Conservation (phyloP, 768 basidiomycete genomes). For the Podaxis mareebaensis region DNA sequence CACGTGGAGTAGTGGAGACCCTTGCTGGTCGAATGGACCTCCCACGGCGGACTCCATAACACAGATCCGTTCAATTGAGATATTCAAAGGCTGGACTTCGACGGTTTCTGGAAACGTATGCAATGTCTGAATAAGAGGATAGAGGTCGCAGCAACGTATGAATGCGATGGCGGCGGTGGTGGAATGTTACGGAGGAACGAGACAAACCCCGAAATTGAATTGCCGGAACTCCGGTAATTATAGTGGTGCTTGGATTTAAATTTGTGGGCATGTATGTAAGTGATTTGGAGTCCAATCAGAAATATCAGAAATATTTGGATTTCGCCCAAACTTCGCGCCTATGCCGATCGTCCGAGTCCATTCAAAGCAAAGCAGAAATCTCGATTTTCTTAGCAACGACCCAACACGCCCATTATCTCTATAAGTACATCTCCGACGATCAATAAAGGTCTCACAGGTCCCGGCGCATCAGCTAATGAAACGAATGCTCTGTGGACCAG, state of each 20-base stretch:
- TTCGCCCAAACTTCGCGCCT: too few species aligned
- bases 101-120: conserved; percentile 24
- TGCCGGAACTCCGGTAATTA: not conserved
- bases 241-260: not conserved
- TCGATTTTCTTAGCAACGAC: too few species aligned
- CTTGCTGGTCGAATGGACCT: conserved; percentile 36
- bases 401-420: too few species aligned
- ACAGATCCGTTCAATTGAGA: conserved; percentile 35
- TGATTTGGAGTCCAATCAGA: too few species aligned
- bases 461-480: too few species aligned
- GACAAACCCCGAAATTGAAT: not conserved
- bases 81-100: conserved; percentile 33
- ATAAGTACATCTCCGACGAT: too few species aligned
- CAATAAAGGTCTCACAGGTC: too few species aligned
- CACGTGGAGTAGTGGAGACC: conserved; percentile 35
- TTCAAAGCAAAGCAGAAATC: too few species aligned
- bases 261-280: not conserved
- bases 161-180: not conserved
- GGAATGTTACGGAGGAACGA: not conserved
- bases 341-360: too few species aligned
- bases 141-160: not conserved
- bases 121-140: not conserved
- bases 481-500: too few species aligned
- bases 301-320: too few species aligned
- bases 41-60: conserved; percentile 35